These are phyloP conservation scores for Rauvolfia tetraphylla DNA, from an alignment of 257 asterid species.

Conservation along the genomic window DNA sequence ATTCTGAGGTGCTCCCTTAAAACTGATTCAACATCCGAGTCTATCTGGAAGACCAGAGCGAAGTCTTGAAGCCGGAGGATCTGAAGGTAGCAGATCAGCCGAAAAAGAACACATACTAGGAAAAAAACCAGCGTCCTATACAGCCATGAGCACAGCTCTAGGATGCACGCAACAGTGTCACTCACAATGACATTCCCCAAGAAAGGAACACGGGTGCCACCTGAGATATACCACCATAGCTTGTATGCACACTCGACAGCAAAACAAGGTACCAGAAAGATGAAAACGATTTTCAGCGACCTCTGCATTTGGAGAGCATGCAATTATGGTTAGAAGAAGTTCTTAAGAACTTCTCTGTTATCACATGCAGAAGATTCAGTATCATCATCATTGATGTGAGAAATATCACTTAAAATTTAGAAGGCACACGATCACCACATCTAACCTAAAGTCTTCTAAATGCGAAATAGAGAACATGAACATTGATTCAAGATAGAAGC, in stretches of 20 bases:
- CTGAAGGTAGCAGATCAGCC: constrained; percentile 83
- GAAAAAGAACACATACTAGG: constrained; percentile 84
- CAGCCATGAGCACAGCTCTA: constrained; percentile 91
- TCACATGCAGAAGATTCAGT: not conserved
- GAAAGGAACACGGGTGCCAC: constrained; percentile 82
- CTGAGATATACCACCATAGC: constrained; percentile 89
- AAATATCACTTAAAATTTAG: not conserved
- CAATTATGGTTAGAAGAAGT: not conserved
- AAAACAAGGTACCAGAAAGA: constrained; percentile 81
- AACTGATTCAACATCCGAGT: constrained; percentile 73
- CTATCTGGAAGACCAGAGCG: constrained; percentile 60
- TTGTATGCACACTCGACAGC: constrained; percentile 72
- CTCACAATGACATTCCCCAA: constrained; percentile 69
- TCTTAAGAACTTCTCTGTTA: not conserved
- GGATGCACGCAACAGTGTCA: constrained; percentile 69
- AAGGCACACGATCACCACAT: not conserved
- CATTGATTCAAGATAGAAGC: constrained; percentile 1
- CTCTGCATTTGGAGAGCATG: constrained; percentile 45
- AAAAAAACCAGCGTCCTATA: constrained; percentile 82
- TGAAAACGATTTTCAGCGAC: constrained; percentile 67
- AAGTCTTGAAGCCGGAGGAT: constrained; percentile 87
- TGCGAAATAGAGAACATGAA: not conserved
- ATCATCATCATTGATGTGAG: not conserved
- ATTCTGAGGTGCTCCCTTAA: constrained; percentile 77
- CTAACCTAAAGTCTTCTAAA: not conserved